A percentile compares a stretch with the other conserved stretches of the same genome.
Evolutionary conservation across 352 stramenopile genomes (phyloP).

Genomic region (Phytophthora pinifolia): DNA sequence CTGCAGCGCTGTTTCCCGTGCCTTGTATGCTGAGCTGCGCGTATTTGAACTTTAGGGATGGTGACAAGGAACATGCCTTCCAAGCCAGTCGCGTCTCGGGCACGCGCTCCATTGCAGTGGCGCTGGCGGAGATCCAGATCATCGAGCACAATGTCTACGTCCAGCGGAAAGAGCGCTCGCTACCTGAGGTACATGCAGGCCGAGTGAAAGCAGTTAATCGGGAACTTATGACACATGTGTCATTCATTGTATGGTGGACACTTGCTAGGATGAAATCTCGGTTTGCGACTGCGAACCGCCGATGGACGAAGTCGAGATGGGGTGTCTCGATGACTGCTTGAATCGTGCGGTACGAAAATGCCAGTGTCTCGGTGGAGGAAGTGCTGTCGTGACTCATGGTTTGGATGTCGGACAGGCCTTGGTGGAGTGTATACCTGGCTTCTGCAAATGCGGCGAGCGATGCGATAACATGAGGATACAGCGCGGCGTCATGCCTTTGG

Average conservation of each 20-base stretch:
- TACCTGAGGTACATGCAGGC: slow-evolving; percentile 39
- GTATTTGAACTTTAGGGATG: slow-evolving; percentile 22
- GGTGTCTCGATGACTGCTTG: slow-evolving; percentile 74
- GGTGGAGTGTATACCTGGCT: slow-evolving; percentile 62
- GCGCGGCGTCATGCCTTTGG: slow-evolving; percentile 49
- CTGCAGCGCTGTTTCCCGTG: background rate
- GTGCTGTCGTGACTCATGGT: background rate
- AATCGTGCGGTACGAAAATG: slow-evolving; percentile 57
- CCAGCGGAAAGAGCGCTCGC: slow-evolving; percentile 55
- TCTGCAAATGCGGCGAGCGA: slow-evolving; percentile 60
- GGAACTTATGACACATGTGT: background rate
- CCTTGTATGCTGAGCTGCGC: slow-evolving; percentile 8
- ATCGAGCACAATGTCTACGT: slow-evolving; percentile 77
- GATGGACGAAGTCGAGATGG: slow-evolving; percentile 34
- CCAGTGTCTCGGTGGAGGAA: background rate
- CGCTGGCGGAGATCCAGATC: slow-evolving; percentile 71
- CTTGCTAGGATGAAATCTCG: slow-evolving; percentile 65
- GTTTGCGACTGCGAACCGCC: slow-evolving; percentile 56
- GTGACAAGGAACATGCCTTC: slow-evolving; percentile 41
- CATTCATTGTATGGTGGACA: background rate
- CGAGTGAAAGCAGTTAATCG: background rate
- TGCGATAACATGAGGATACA: slow-evolving; percentile 84
- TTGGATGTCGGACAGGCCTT: slow-evolving; percentile 38
- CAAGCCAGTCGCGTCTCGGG: slow-evolving; percentile 61
- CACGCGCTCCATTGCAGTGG: slow-evolving; percentile 65